phyloP scores from a whole-genome alignment of 257 asterid species.

The Solanum dulcamara region DNA sequence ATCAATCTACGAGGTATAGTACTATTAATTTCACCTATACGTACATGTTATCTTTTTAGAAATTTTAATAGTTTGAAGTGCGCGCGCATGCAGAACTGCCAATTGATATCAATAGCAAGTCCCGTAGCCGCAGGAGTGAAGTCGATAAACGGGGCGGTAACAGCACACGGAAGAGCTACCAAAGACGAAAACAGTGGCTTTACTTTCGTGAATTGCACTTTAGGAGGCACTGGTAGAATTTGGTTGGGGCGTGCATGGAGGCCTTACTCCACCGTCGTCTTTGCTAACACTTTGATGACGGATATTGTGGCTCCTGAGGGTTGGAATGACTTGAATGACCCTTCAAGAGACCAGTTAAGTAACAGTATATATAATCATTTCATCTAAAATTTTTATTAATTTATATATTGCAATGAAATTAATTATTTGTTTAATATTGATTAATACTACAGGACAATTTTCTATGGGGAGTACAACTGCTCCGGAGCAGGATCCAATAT shows the following conservation, averaged over 20 bases:
- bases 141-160: slow-evolving; percentile 59
- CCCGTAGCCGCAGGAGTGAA: slow-evolving; percentile 33
- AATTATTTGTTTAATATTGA: too few relatives aligned
- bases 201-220: slow-evolving; percentile 54
- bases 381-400: neutral
- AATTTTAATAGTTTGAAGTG: neutral
- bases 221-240: slow-evolving; percentile 81
- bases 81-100: slow-evolving; percentile 33
- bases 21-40: neutral
- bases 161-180: slow-evolving; percentile 75
- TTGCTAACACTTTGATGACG: slow-evolving; percentile 56
- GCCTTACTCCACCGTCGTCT: slow-evolving; percentile 79
- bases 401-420: neutral
- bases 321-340: slow-evolving; percentile 94
- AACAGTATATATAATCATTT: neutral
- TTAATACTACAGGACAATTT: slow-evolving; percentile 38
- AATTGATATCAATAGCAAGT: slow-evolving; percentile 61
- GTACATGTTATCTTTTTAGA: neutral
- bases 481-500: slow-evolving; percentile 61
- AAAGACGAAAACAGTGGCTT: slow-evolving; percentile 84
- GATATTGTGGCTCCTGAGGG: slow-evolving; percentile 83
- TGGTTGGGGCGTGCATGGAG: slow-evolving; percentile 97
- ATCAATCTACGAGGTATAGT: slow-evolving; percentile 70
- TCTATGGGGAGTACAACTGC: slow-evolving; percentile 87
- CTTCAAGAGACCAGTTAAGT: slow-evolving; percentile 57